Evolutionary conservation across 257 asterid genomes (phyloP).

Genomic region (Capsicum rhomboideum): DNA sequence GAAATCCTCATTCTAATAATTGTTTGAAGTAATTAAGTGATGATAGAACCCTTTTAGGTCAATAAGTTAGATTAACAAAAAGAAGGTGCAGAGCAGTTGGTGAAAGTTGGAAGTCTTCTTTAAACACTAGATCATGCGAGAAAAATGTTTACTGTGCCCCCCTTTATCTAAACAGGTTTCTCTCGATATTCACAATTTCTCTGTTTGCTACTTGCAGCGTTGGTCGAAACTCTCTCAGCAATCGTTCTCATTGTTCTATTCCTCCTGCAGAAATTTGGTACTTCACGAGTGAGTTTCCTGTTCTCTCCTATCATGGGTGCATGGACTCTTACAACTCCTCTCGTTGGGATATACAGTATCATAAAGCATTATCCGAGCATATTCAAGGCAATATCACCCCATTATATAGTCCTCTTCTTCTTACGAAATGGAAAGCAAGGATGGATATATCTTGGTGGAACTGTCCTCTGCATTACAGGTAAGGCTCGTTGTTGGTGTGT

Average conservation of each 20-base stretch:
- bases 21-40: neutral
- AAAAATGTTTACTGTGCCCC: neutral
- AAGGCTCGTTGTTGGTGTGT: neutral
- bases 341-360: constrained; percentile 57
- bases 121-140: neutral
- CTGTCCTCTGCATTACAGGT: constrained; percentile 61
- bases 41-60: neutral
- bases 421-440: constrained; percentile 33
- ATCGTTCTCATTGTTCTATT: constrained; percentile 24
- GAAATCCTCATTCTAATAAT: neutral
- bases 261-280: constrained; percentile 38
- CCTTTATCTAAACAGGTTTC: neutral
- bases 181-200: neutral
- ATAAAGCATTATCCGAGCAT: constrained; percentile 35
- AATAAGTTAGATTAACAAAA: neutral
- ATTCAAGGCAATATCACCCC: constrained; percentile 53
- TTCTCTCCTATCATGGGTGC: constrained; percentile 64
- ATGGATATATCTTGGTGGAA: constrained; percentile 58
- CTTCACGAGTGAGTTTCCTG: constrained; percentile 48
- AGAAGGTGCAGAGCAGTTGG: neutral
- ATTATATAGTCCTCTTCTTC: constrained; percentile 36
- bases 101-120: neutral
- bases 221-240: constrained; percentile 35
- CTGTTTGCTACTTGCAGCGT: constrained; percentile 21
- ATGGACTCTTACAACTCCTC: constrained; percentile 47